A percentile compares a stretch with the other conserved stretches of the same genome.
phyloP scores from a whole-genome alignment of 345 rosid species.

The Alliaria petiolata region DNA sequence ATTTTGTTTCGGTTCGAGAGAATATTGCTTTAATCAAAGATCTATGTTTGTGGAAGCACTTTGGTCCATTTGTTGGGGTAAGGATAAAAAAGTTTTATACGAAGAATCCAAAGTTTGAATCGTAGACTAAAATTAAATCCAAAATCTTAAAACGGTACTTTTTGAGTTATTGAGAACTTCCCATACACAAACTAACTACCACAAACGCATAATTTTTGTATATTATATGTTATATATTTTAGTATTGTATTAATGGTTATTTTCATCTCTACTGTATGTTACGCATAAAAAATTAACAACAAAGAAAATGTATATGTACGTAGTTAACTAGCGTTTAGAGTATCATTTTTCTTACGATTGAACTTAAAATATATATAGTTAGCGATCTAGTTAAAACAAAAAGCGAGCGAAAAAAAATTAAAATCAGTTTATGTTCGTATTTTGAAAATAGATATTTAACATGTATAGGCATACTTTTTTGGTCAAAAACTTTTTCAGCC shows the following conservation, averaged over 20 bases:
- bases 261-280: neutral
- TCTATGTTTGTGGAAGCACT: neutral
- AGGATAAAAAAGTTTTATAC: neutral
- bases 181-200: neutral
- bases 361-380: neutral
- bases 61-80: neutral
- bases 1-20: neutral
- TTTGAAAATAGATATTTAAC: neutral
- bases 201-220: neutral
- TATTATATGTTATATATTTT: neutral
- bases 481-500: neutral
- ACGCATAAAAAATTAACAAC: too few relatives aligned
- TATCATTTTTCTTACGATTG: neutral
- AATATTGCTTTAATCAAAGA: neutral
- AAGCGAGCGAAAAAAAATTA: neutral
- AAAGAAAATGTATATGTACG: too few relatives aligned
- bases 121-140: neutral
- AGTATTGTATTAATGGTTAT: neutral
- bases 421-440: neutral
- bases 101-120: neutral
- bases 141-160: too few relatives aligned
- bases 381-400: too few relatives aligned
- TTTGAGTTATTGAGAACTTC: neutral
- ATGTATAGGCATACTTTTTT: neutral
- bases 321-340: neutral